Percentiles rank a stretch among this genome's conserved stretches.
Conservation (phyloP, 352 stramenopile species). For the Globisporangium nunn region DNA sequence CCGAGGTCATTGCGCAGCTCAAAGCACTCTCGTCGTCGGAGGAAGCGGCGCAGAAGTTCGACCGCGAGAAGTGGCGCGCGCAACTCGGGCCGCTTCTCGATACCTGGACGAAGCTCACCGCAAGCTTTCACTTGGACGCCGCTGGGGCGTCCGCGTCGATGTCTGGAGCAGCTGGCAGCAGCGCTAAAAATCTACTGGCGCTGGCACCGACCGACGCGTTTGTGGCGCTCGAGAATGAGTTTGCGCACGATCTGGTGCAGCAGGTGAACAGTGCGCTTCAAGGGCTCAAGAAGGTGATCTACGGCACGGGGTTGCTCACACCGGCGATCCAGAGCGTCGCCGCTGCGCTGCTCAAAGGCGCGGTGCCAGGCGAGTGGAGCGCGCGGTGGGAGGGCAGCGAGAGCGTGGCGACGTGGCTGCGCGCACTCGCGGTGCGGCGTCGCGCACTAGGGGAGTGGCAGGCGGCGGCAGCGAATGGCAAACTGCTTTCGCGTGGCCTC, state of each 20-base stretch:
- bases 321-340: slow-evolving; percentile 81
- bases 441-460: slow-evolving; percentile 84
- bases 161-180: not conserved
- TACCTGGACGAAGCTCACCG: slow-evolving; percentile 83
- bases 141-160: not conserved
- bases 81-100: slow-evolving; percentile 87
- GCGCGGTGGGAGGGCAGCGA: slow-evolving; percentile 79
- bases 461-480: slow-evolving; percentile 41
- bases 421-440: slow-evolving; percentile 66
- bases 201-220: slow-evolving; percentile 87
- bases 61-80: slow-evolving; percentile 88
- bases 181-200: slow-evolving; percentile 28
- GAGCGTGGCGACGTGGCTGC: slow-evolving; percentile 71
- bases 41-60: slow-evolving; percentile 65
- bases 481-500: slow-evolving; percentile 68
- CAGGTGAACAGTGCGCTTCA: slow-evolving; percentile 70
- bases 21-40: slow-evolving; percentile 74
- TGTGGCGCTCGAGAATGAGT: slow-evolving; percentile 86
- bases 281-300: slow-evolving; percentile 87
- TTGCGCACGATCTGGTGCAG: slow-evolving; percentile 59
- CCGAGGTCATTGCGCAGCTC: slow-evolving; percentile 81
- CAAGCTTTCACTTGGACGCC: slow-evolving; percentile 42
- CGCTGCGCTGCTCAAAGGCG: slow-evolving; percentile 59
- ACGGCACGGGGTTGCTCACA: slow-evolving; percentile 87
- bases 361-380: slow-evolving; percentile 76